These are phyloP conservation scores for Psilocybe cubensis DNA, from an alignment of 768 basidiomycete species.

Conservation along the genomic window DNA sequence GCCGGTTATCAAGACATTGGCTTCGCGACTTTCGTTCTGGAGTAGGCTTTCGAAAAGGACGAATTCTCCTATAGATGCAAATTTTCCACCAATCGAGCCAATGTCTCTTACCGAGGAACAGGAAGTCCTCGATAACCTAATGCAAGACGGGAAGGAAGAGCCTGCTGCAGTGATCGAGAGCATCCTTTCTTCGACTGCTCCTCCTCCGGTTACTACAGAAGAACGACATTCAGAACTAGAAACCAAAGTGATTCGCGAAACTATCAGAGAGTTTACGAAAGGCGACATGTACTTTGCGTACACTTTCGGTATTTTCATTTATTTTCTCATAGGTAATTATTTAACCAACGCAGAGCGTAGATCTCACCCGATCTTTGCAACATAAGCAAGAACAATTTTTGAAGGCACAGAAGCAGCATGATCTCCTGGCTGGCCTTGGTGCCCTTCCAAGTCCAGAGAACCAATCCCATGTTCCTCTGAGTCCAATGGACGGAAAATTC, in stretches of 20 bases:
- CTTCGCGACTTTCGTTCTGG: constrained; percentile 78
- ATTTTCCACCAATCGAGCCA: constrained; percentile 26
- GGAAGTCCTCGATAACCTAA: constrained; percentile 45
- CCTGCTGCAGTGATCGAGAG: constrained; percentile 57
- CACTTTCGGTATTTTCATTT: constrained; percentile 63
- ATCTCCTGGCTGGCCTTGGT: constrained; percentile 63
- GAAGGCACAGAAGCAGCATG: constrained; percentile 60
- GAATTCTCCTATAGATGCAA: constrained; percentile 13
- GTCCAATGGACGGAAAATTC: constrained; percentile 35
- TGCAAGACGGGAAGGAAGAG: constrained; percentile 47
- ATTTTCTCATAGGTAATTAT: background rate
- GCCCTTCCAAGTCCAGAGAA: constrained; percentile 43
- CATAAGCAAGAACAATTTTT: constrained; percentile 72
- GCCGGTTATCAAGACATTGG: constrained; percentile 65
- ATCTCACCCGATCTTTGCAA: constrained; percentile 82
- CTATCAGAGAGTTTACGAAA: constrained; percentile 73
- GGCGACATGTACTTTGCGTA: constrained; percentile 93
- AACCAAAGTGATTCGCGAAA: constrained; percentile 80
- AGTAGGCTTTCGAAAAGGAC: constrained; percentile 57
- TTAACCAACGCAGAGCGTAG: constrained; percentile 36
- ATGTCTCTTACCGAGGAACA: constrained; percentile 33
- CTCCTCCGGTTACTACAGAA: constrained; percentile 62
- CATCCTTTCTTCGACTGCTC: constrained; percentile 64
- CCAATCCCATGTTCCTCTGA: constrained; percentile 16
- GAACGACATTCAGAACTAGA: constrained; percentile 80